Evolutionary conservation across 441 rosid genomes (phyloP), one percentile per base, ranked within the genome.

Genomic region (Metrosideros polymorpha): DNA sequence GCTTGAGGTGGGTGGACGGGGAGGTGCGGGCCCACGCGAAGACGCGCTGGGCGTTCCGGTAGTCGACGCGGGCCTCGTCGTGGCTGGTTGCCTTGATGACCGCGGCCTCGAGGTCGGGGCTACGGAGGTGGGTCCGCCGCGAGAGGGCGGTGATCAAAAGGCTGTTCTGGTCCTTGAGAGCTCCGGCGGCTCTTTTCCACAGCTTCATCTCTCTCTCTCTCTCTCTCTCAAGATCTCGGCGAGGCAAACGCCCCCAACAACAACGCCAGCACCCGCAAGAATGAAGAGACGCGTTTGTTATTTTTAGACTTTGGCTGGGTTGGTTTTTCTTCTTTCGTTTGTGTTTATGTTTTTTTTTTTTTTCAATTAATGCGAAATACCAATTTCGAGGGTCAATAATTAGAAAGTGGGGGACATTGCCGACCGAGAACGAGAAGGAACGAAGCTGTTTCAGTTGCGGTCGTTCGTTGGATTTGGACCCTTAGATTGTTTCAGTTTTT

Each of bases 81-180:
- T 96, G 99, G 90, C 92, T 94, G 25, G 98, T 96, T 82, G 99
- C 98, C 86, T 90, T 91, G 87, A 96, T 93, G 88, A 95, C 87
- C 4, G 96, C 94, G 2, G 94, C 88, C 88, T 96, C 96, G 10
- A 95, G 94, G 66, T 92, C 92, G 4, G 94, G 88, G 87, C 88
- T 94, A 29, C 91, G 92, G 90, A 66, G 82, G 4, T 89, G 57
- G 25, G 57, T 89, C 47, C 88, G 86, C 52, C 86, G 76, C 5
- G 93, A 88, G 1, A 95, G 84, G 82, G 76, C 84, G 12, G 90
- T 90, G 35, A 89, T 83, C 84, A 93, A 14, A 56, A 96, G 85
- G 94, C 96, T 93, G 89, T 87, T 95, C 59, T 77, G 91, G 90
- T 96, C 98, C 91, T 95, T 95, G 57, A 96, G 86, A 61, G 94